These are phyloP conservation scores for Apiotrichum brassicae DNA, from an alignment of 1,284 basidiomycete genomes.

Conservation along the genomic window DNA sequence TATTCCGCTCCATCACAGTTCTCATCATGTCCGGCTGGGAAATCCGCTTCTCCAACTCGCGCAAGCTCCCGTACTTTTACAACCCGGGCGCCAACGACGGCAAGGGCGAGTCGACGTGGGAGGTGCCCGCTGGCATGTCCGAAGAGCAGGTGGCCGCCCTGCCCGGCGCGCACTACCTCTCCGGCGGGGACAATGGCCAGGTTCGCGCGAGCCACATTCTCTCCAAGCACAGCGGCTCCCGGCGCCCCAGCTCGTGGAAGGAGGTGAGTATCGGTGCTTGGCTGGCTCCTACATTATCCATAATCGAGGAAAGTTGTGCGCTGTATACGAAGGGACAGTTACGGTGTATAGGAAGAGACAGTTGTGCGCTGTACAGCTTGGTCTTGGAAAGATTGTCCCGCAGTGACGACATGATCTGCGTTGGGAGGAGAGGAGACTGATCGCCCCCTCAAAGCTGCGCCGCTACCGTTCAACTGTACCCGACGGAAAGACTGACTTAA, in stretches of 20 bases:
- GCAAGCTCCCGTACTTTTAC: conserved; percentile 82
- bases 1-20: no score
- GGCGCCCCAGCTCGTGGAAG: conserved; percentile 87
- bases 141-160: conserved; percentile 58
- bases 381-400: no score
- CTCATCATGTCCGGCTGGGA: conserved; percentile 54
- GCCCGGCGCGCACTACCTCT: conserved; percentile 58
- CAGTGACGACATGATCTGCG: no score
- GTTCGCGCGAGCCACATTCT: conserved; percentile 92
- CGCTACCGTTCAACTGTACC: background rate
- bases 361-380: no score
- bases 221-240: conserved; percentile 82
- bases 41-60: conserved; percentile 74
- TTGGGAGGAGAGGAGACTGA: no score
- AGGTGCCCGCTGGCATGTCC: conserved; percentile 62
- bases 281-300: no score
- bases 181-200: conserved; percentile 43
- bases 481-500: conserved; percentile 31
- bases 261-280: conserved; percentile 60
- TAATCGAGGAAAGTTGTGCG: no score
- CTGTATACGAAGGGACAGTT: no score
- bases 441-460: no score
- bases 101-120: conserved; percentile 75
- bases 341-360: no score
- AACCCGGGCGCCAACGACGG: conserved; percentile 58